Evolutionary conservation across 768 basidiomycete genomes (phyloP), one percentile per base, ranked within the genome.

Genomic region (Clathrus columnatus): DNA sequence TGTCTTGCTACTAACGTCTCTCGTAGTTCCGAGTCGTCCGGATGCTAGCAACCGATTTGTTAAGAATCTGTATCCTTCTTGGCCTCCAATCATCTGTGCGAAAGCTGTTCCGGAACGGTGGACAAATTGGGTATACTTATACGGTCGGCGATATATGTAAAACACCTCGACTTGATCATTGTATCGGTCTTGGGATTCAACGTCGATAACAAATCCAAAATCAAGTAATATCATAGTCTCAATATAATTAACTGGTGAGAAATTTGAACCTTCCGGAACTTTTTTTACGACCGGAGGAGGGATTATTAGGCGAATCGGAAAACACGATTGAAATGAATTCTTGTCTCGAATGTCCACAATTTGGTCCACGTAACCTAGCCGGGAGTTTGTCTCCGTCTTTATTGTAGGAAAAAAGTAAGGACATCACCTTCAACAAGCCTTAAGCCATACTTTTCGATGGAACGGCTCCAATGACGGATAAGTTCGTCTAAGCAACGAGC

Each of bases 311-410:
- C 78, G 79, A 48, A 97, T 79, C 1, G 91, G 87, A 67, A 82
- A 88, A 62, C 91, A 91, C 3, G 89, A 88, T 61, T 97, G 91
- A 70, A 95, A 97, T 0, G 92, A 85, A 61, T 91, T 95, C 58
- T 84, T 82, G 24, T 83, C 78, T 28, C 83, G 80, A 58, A 96
- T 85, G 63, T 93, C 91, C 67, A 83, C 79, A 66, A 98, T 92
- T 65, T 93, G 91, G 30, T 85, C 84, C 24, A 96, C 91, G 60
- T 92, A 93, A 0, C 54, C 54, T 55, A 47, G 17, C 5, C 44
- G 10, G 27, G 21, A 18, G 3, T 47, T 23, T 14, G 46, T 47
- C 20, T 23, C 4, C 45, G 10, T 11, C 21, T 23, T 7, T 23
- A 18, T 28, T 10, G 14, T 28, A 14, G 18, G 20, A 14, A 2